Conservation (phyloP, 495 filamentous ascomycete genomes). For the Aspergillus asperescens region DNA sequence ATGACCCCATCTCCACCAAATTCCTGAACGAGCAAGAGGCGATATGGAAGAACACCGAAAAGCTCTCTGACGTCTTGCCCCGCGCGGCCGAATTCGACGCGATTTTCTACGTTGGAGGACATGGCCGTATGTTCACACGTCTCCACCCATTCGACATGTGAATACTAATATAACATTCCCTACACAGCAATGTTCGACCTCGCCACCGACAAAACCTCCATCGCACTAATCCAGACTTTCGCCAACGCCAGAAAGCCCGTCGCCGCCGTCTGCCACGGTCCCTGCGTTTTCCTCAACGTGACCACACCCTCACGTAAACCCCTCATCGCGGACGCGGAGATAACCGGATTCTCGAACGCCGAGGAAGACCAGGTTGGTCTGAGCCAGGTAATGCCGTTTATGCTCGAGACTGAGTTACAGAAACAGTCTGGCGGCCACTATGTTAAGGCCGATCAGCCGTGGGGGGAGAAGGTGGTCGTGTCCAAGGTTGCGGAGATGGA, state of each 20-base stretch:
- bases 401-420: slow-evolving; percentile 56
- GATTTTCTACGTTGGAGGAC: slow-evolving; percentile 69
- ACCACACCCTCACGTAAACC: slow-evolving; percentile 45
- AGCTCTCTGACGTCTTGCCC: slow-evolving; percentile 46
- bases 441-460: slow-evolving; percentile 54
- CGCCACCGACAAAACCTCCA: slow-evolving; percentile 38
- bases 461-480: slow-evolving; percentile 56
- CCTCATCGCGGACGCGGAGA: slow-evolving; percentile 49
- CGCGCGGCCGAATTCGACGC: slow-evolving; percentile 58
- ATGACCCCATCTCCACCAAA: slow-evolving; percentile 44
- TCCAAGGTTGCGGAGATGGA: slow-evolving; percentile 35
- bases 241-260: slow-evolving; percentile 55
- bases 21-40: slow-evolving; percentile 51
- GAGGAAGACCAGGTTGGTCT: slow-evolving; percentile 57
- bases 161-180: background rate
- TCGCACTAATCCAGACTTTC: slow-evolving; percentile 58
- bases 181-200: slow-evolving; percentile 63
- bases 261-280: slow-evolving; percentile 65
- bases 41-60: slow-evolving; percentile 60
- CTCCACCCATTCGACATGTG: background rate
- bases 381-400: slow-evolving; percentile 53
- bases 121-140: slow-evolving; percentile 53
- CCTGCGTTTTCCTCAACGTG: slow-evolving; percentile 56
- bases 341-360: slow-evolving; percentile 63
- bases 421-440: slow-evolving; percentile 47